Conservation (phyloP, 371 early-diverging fungal genomes). For the Mortierella sp. region DNA sequence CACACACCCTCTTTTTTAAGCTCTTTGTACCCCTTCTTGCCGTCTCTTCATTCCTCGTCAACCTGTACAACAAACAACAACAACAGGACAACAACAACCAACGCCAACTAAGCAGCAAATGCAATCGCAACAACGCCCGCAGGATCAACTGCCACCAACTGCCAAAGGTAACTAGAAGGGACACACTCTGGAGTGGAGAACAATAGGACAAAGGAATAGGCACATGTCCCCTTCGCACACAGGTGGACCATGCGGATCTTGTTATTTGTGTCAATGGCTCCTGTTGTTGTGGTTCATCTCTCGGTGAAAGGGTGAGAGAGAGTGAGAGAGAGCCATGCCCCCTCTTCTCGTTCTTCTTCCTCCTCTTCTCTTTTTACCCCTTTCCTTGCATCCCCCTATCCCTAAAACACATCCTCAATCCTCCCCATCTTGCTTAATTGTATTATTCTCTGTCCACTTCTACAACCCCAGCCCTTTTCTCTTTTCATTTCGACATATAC, state of each 20-base stretch:
- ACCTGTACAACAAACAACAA: neutral
- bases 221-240: neutral
- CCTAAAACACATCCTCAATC: neutral
- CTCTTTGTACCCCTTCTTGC: neutral
- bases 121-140: slow-evolving; percentile 5
- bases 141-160: neutral
- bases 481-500: neutral
- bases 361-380: neutral
- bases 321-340: neutral
- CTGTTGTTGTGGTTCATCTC: neutral
- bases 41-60: neutral
- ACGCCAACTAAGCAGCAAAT: neutral
- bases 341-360: neutral
- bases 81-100: neutral
- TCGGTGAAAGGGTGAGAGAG: no score
- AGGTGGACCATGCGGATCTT: no score
- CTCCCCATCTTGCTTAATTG: neutral
- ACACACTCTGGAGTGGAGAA: neutral
- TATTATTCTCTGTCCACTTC: neutral
- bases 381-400: neutral
- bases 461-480: neutral
- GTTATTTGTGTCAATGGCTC: neutral
- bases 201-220: neutral
- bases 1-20: neutral
- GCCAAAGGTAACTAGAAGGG: neutral